Evolutionary conservation across 805 yeast species (phyloP).

Genomic region (Saturnispora zaruensis): DNA sequence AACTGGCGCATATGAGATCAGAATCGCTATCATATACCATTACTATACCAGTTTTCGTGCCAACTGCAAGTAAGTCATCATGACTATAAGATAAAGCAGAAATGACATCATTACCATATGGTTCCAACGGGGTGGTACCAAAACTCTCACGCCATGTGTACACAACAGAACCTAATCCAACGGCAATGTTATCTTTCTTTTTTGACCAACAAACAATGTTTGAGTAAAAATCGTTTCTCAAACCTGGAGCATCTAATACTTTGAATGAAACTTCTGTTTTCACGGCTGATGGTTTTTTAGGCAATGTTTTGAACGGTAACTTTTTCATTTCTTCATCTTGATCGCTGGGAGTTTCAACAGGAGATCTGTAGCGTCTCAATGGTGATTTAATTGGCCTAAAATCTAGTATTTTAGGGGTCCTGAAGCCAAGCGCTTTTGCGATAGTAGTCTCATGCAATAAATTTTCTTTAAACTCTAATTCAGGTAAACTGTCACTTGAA

Average conservation of each 20-base stretch:
- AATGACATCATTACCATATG: constrained; percentile 34
- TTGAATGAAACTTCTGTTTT: constrained; percentile 38
- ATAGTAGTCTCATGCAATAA: constrained; percentile 30
- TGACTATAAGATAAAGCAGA: constrained; percentile 52
- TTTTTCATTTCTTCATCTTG: not conserved
- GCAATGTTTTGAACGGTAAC: not conserved
- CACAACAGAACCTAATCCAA: constrained; percentile 53
- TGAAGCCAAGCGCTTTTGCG: constrained; percentile 44
- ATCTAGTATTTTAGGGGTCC: constrained; percentile 35
- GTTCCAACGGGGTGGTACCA: constrained; percentile 38
- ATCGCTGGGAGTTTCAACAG: constrained; percentile 3
- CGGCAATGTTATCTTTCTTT: constrained; percentile 42
- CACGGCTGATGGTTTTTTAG: constrained; percentile 17
- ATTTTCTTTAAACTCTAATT: not conserved
- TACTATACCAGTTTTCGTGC: constrained; percentile 50
- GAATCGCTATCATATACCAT: constrained; percentile 28
- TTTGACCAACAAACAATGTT: constrained; percentile 69
- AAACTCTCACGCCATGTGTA: constrained; percentile 54
- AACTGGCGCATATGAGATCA: constrained; percentile 15
- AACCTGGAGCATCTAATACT: constrained; percentile 59
- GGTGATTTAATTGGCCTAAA: constrained; percentile 21
- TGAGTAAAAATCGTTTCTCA: constrained; percentile 71
- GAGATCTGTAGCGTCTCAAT: constrained; percentile 5
- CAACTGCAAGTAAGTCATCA: constrained; percentile 41
- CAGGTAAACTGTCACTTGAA: not conserved